phyloP scores from a whole-genome alignment of 768 basidiomycete species.

The Termitomyces sp. region DNA sequence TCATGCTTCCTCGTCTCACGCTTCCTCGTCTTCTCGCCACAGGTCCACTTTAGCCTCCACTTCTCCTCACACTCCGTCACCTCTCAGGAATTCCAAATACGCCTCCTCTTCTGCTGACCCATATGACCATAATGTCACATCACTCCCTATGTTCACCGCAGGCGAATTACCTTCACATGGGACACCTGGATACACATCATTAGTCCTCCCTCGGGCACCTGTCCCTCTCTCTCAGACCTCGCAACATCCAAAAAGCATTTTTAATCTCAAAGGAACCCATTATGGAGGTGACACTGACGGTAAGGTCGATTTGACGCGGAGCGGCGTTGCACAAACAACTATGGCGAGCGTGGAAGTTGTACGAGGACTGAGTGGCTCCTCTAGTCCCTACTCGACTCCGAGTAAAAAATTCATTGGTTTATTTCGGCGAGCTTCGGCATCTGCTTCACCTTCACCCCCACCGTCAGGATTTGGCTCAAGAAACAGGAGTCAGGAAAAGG shows the following conservation, averaged over 20 bases:
- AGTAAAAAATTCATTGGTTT: constrained; percentile 17
- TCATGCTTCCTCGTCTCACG: constrained; percentile 13
- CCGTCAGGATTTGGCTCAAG: constrained; percentile 12
- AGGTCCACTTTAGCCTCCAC: constrained; percentile 7
- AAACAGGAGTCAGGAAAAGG: constrained; percentile 16
- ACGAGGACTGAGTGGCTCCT: constrained; percentile 41
- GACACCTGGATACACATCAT: constrained; percentile 53
- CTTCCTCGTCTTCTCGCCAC: constrained; percentile 12
- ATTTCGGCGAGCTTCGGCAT: constrained; percentile 17
- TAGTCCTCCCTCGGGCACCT: constrained; percentile 52
- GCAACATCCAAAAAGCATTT: constrained; percentile 15
- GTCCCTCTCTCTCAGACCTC: constrained; percentile 27
- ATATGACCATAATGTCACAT: constrained; percentile 17
- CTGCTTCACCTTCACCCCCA: constrained; percentile 10
- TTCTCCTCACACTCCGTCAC: constrained; percentile 8
- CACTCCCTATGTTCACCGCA: constrained; percentile 24
- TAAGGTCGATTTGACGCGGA: constrained; percentile 67
- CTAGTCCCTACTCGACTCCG: constrained; percentile 12
- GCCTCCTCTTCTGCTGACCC: constrained; percentile 24
- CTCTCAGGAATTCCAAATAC: constrained; percentile 14
- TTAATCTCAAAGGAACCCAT: constrained; percentile 5
- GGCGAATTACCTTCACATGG: constrained; percentile 48
- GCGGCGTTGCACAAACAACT: constrained; percentile 80
- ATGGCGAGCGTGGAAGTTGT: constrained; percentile 88
- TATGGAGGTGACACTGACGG: constrained; percentile 34